Conservation (phyloP, 805 yeast species). For the Candida awuae region DNA sequence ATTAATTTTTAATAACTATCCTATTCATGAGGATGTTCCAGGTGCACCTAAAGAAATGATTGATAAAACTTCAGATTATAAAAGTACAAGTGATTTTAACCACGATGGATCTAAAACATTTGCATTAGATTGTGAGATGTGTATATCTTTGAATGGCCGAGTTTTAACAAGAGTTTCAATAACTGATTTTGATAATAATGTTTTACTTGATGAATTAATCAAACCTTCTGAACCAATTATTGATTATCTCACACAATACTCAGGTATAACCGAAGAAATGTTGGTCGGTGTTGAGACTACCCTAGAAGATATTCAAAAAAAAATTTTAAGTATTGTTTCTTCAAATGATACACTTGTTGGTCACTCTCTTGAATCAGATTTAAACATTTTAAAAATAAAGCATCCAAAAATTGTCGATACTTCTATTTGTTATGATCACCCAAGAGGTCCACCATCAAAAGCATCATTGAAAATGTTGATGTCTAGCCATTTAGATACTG, state of each 20-base stretch:
- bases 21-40: slow-evolving; percentile 42
- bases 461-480: slow-evolving; percentile 74
- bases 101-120: slow-evolving; percentile 57
- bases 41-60: slow-evolving; percentile 18
- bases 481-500: slow-evolving; percentile 41
- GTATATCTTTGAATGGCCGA: slow-evolving; percentile 50
- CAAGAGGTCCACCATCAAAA: slow-evolving; percentile 73
- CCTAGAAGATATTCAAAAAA: slow-evolving; percentile 56
- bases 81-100: slow-evolving; percentile 43
- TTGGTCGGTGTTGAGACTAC: slow-evolving; percentile 57
- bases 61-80: slow-evolving; percentile 34
- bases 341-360: slow-evolving; percentile 68
- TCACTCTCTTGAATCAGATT: slow-evolving; percentile 82
- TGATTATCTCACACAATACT: slow-evolving; percentile 75
- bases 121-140: slow-evolving; percentile 94
- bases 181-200: slow-evolving; percentile 51
- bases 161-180: slow-evolving; percentile 75
- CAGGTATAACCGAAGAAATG: slow-evolving; percentile 77
- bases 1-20: slow-evolving; percentile 40
- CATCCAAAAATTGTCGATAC: slow-evolving; percentile 82
- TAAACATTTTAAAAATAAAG: slow-evolving; percentile 57
- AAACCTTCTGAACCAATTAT: slow-evolving; percentile 67
- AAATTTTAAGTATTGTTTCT: slow-evolving; percentile 41
- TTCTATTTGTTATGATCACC: slow-evolving; percentile 64
- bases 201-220: slow-evolving; percentile 65